These are phyloP conservation scores for Cudoniella acicularis DNA, from an alignment of 495 filamentous ascomycete genomes.

Conservation along the genomic window DNA sequence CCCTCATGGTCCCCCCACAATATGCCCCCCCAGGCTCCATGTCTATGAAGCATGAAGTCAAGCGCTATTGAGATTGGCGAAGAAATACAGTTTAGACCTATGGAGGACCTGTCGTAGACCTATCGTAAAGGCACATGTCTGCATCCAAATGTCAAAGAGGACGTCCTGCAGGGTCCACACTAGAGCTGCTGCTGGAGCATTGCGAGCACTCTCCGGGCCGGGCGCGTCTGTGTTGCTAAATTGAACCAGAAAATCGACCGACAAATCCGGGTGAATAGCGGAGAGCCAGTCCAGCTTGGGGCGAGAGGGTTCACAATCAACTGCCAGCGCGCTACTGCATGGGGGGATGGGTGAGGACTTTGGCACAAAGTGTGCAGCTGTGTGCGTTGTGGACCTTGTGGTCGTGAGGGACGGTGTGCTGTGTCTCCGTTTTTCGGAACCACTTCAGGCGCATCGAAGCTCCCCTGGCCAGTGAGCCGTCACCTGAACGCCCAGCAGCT, in stretches of 20 bases:
- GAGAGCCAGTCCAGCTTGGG: too few species aligned
- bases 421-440: not conserved
- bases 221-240: conserved; percentile 3
- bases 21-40: conserved; percentile 11
- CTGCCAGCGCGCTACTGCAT: too few species aligned
- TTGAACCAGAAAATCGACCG: too few species aligned
- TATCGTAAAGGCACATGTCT: conserved; percentile 14
- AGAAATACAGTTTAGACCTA: not conserved
- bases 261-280: too few species aligned
- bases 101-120: too few species aligned
- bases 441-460: not conserved
- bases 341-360: too few species aligned
- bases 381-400: too few species aligned
- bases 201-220: conserved; percentile 1
- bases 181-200: too few species aligned
- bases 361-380: too few species aligned
- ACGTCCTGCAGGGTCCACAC: conserved; percentile 1
- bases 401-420: too few species aligned
- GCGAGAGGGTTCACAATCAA: too few species aligned
- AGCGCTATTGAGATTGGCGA: not conserved
- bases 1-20: conserved; percentile 1
- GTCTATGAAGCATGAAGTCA: not conserved
- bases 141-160: not conserved
- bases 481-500: not conserved
- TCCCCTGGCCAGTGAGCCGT: not conserved